Base-by-base conservation (phyloP, 768 basidiomycete genomes). In the Daedaleopsis nitida region DNA sequence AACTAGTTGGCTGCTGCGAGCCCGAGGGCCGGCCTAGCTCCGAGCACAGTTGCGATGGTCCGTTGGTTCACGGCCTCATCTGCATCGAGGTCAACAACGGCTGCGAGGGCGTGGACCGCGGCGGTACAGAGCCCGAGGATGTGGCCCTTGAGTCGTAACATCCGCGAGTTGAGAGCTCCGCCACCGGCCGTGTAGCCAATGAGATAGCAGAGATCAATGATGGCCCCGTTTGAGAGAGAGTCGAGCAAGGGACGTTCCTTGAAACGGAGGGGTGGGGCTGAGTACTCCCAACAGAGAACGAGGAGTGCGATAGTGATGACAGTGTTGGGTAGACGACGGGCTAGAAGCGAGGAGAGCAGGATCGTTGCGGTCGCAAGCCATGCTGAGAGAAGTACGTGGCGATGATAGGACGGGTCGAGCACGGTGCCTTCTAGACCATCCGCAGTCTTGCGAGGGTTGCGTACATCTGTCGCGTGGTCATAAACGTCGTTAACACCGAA, bases 401-500 rank as follows among this genome's bases (percentile, higher is more conserved):
- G 0, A 35, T 61, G 60, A 19, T n/a, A 23, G 34, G 42, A 7
- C 3, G 60, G 60, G 16, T 47, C 19, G 39, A 62, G 60, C 32
- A 62, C 51, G 43, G 51, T 48, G 50, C 60, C 60, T 27, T 62
- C 60, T 48, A 62, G 60, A 23, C 47, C 44, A 43, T 57, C 43
- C 10, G 45, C 55, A 12, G 9, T 21, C 37, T 62, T 62, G 43
- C 60, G 60, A 8, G 60, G 55, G 43, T 62, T 62, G 44, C 19
- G 50, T 42, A 57, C 10, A 55, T 62, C 60, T 10, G 60, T 55
- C 42, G 13, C 35, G 50, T 57, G 56, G 49, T 62, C 60, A 44
- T 57, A 62, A 4, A 62, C 60, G 44, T 62, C 60, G 51, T 62
- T 62, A 1, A 62, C 55, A 27, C 60, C 60, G 16, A 62, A 62